Percentiles rank a stretch among this genome's conserved stretches.
Conservation (phyloP, 805 yeast species). For the Candida corydali region DNA sequence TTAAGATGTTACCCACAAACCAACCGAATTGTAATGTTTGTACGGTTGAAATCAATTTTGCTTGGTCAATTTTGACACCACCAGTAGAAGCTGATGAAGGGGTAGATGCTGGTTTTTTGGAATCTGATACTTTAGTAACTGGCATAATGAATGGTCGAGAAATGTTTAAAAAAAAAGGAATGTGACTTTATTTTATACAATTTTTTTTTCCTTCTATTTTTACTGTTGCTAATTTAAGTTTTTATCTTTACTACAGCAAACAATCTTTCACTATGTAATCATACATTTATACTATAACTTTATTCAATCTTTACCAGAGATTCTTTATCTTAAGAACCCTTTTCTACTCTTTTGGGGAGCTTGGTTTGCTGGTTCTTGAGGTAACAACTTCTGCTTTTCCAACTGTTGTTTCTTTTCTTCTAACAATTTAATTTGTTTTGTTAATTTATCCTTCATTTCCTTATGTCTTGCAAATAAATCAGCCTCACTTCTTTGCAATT, state of each 20-base stretch:
- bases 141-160: too few species aligned
- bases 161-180: too few species aligned
- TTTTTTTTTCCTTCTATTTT: too few species aligned
- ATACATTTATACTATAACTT: too few species aligned
- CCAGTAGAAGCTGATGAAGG: conserved; percentile 2
- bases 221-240: not conserved
- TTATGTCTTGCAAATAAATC: conserved; percentile 93
- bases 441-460: conserved; percentile 93
- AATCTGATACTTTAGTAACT: not conserved
- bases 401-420: conserved; percentile 87
- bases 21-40: conserved; percentile 65
- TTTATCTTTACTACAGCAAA: not conserved
- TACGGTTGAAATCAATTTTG: conserved; percentile 8
- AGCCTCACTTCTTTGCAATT: conserved; percentile 93
- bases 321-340: conserved; percentile 78
- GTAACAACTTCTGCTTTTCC: conserved; percentile 54
- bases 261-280: not conserved
- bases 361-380: conserved; percentile 44
- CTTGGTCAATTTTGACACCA: conserved; percentile 7
- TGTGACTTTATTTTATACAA: too few species aligned
- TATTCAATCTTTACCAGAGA: too few species aligned
- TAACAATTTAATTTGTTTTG: conserved; percentile 80
- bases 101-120: not conserved
- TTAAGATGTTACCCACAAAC: conserved; percentile 51
- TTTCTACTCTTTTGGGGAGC: conserved; percentile 61